Base-by-base conservation (phyloP, 257 asterid species). In the Perilla frutescens region DNA sequence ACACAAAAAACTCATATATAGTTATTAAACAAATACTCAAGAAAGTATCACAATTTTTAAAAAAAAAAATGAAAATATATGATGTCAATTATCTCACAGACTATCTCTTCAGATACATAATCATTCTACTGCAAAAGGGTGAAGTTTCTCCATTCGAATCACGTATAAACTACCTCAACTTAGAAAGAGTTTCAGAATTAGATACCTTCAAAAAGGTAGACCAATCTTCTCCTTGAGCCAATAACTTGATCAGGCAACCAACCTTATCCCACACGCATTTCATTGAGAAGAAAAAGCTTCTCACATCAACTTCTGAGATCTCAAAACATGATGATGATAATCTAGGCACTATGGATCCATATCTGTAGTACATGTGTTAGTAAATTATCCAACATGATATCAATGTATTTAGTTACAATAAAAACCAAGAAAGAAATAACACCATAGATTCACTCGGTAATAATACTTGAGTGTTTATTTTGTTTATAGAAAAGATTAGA, bases 221-320 rank as follows among this genome's bases (percentile, higher is more conserved):
- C 98, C 97, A 95, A 62, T 90, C 96, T 80, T 88, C 91, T 80
- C 96, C 98, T 62, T 68, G 88, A 50, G 94, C 92, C 76, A 95
- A 76, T 75, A 88, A 86, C 68, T 81, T 86, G 74, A 81, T 73
- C 43, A 90, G 47, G 73, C 47, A 84, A 75, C 80, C 81, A 77
- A 87, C 80, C 66, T 81, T 78, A 79, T 90, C 88, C 96, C 90
- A 87, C 76, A 74, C 15, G 66, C 68, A 73, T 71, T 87, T 87
- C 78, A 89, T 40, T 54, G 80, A 62, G 77, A 90, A 80, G 68
- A 95, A 73, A 55, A 77, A 75, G 70, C 75, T 81, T 80, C 90
- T 80, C 89, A 83, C 76, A 67, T 76, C 88, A 71, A 75, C 91
- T 81, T 89, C 95, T 10, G 98, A 95, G 77, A 95, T 83, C 86